Base-by-base conservation (phyloP, 768 basidiomycete species). In the Leccinum imitatum region DNA sequence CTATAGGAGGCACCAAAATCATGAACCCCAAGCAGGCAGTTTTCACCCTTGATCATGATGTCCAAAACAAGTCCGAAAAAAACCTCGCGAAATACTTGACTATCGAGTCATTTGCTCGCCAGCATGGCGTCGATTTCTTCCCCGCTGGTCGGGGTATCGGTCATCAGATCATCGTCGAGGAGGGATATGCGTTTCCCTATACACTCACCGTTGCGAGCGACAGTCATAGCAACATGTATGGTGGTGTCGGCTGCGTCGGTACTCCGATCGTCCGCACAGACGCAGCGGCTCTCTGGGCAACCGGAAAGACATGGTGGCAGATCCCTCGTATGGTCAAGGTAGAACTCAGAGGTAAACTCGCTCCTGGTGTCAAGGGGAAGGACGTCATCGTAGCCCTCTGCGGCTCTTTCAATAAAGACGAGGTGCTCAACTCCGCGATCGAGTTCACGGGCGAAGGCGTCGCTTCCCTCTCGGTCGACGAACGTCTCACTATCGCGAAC, bases 221-320 rank as follows among this genome's bases (percentile, higher is more conserved):
- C 76, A 95, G 92, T 72, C 95, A 97, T 75, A 93, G 91, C 70
- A 99, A 99, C 73, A 98, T 98, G 91, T 99, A 99, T 69, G 97
- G 97, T 17, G 97, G 95, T 35, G 92, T 99, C 4, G 96, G 94
- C 1, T 96, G 95, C 69, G 86, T 99, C 3, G 97, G 97, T 3
- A 99, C 97, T 0, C 94, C 97, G 0, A 97, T 98, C 63, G 97
- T 98, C 6, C 86, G 97, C 53, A 98, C 93, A 13, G 94, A 96
- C 65, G 91, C 92, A 21, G 94, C 94, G 0, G 96, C 91, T 21
- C 82, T 99, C 11, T 99, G 97, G 97, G 94, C 97, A 13, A 98
- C 97, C 0, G 95, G 95, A 21, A 93, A 91, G 73, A 98, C 97
- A 1, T 99, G 97, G 97, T 98, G 96, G 97, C 97, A 98, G 76